Evolutionary conservation across 345 rosid species (phyloP).

Genomic region (Microthlaspi erraticum): DNA sequence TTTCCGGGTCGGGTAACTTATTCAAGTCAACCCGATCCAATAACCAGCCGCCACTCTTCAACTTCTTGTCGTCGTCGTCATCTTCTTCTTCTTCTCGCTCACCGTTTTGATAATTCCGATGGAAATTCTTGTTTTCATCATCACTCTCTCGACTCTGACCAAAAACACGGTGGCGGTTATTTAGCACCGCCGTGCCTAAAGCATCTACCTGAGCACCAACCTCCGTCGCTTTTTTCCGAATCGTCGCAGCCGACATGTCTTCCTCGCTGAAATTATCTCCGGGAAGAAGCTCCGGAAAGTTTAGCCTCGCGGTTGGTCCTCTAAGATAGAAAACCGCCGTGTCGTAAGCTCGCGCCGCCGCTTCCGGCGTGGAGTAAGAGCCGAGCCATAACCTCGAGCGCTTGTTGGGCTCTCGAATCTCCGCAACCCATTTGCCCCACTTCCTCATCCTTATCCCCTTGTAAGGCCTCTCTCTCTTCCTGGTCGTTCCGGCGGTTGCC

Average conservation of each 20-base stretch:
- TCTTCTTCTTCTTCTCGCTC: constrained; percentile 28
- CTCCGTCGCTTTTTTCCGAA: constrained; percentile 87
- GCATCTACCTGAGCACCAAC: constrained; percentile 96
- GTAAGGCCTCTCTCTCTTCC: constrained; percentile 64
- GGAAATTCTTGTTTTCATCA: constrained; percentile 30
- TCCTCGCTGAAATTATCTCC: constrained; percentile 61
- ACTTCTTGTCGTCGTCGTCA: constrained; percentile 32
- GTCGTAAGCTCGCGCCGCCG: constrained; percentile 98
- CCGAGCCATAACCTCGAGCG: constrained; percentile 97
- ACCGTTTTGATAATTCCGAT: constrained; percentile 11
- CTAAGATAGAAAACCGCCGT: constrained; percentile 90
- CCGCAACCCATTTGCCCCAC: constrained; percentile 99
- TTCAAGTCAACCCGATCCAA: constrained; percentile 84
- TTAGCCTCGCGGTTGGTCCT: constrained; percentile 93
- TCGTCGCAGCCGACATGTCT: constrained; percentile 85
- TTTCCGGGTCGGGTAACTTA: constrained; percentile 94
- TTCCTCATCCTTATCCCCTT: constrained; percentile 99
- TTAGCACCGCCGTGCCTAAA: constrained; percentile 55
- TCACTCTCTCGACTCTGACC: constrained; percentile 34
- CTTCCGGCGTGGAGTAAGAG: constrained; percentile 87
- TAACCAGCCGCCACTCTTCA: constrained; percentile 53
- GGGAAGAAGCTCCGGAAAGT: constrained; percentile 80
- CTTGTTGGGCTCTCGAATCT: constrained; percentile 96
- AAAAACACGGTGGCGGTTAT: constrained; percentile 46
- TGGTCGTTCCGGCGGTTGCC: constrained; percentile 39